These are phyloP conservation scores for Neopestalotiopsis rosae DNA, from an alignment of 2,329 filamentous ascomycete species.

Conservation along the genomic window DNA sequence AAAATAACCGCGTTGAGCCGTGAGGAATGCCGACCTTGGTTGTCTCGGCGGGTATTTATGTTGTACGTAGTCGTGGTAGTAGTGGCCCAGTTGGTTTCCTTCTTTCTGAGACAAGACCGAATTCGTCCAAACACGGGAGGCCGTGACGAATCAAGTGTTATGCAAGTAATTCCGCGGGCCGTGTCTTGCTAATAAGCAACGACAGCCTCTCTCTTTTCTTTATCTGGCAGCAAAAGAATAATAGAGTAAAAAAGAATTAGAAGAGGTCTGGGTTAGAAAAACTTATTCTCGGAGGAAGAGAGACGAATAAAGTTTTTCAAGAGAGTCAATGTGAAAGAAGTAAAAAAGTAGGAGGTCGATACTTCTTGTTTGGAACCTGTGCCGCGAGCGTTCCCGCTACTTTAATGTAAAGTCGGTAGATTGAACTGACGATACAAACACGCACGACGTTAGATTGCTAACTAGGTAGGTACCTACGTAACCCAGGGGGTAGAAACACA, in stretches of 20 bases:
- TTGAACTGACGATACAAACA: too few species aligned
- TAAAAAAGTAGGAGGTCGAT: background rate
- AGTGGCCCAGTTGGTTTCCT: background rate
- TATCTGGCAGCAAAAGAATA: background rate
- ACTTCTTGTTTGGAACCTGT: background rate
- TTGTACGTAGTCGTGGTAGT: background rate
- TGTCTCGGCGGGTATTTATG: slow-evolving; percentile 2
- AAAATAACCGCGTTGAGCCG: background rate
- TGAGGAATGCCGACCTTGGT: background rate
- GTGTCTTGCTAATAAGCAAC: background rate
- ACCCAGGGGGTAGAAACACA: too few species aligned
- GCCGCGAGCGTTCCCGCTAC: background rate
- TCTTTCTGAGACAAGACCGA: background rate
- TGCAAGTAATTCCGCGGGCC: background rate
- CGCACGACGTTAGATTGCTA: too few species aligned
- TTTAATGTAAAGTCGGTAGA: background rate
- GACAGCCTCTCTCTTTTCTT: background rate
- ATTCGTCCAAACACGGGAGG: background rate
- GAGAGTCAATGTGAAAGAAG: background rate
- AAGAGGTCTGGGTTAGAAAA: background rate
- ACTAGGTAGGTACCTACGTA: too few species aligned
- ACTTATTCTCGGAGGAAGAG: background rate
- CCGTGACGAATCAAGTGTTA: background rate
- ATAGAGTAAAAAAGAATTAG: background rate
- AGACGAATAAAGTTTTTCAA: background rate